Base-by-base conservation (phyloP, 805 yeast genomes). In the Metschnikowia vanudenii region DNA sequence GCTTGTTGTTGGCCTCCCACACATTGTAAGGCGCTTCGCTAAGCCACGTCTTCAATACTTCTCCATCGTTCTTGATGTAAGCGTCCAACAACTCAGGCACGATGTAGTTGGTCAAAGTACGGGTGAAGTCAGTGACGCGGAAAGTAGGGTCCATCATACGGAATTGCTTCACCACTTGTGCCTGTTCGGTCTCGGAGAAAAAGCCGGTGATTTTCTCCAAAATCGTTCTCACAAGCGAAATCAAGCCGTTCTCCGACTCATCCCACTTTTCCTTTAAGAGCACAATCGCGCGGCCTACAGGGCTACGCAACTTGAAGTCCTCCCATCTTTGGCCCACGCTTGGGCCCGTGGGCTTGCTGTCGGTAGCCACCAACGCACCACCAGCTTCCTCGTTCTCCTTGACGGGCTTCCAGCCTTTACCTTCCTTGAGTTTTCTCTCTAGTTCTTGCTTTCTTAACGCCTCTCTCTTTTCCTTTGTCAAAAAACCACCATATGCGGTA, bases 41-140 rank as follows among this genome's bases (percentile, higher is more conserved):
- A 49, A 94, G 80, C 99, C 99, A 94, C 58, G 75, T 72, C 67
- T 91, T 88, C 64, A 94, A 76, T 17, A 84, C 84, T 41, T 76
- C 76, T 53, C 84, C 92, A 58, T 94, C 97, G 54, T 96, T 96
- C 57, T 85, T 85, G 49, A 88, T 88, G 68, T 90, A 91, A 7
- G 98, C 97, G 62, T 94, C 99, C 60, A 94, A 74, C 30, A 94
- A 81, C 67, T 94, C 99, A 10, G 99, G 99, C 46, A 94, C 81
- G 52, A 94, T 88, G 69, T 84, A 94, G 61, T 89, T 92, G 65
- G 98, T 85, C 60, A 92, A 76, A 49, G 92, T 91, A 56, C 78
- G 81, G 52, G 84, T 78, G 73, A 94, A 91, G 48, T 77, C 80
- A 50, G 88, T 92, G 57, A 80, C 76, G 52, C 81, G 82, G 75